These are phyloP conservation scores for Naganishia antarctica DNA, from an alignment of 768 basidiomycete species.

Conservation along the genomic window DNA sequence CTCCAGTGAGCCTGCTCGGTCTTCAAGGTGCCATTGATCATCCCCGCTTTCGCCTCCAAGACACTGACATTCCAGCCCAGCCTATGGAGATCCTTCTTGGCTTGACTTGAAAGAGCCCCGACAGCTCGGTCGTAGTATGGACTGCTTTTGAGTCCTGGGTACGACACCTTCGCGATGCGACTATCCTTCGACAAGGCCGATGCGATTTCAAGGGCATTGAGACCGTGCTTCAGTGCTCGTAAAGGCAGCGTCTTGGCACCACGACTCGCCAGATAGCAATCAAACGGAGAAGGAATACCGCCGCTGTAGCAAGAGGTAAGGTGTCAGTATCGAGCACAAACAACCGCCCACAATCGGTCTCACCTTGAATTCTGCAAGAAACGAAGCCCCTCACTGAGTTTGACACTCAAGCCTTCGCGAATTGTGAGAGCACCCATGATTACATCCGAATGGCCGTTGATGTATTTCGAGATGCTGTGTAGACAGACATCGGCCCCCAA, in stretches of 20 bases:
- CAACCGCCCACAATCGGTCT: neutral
- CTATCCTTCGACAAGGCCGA: constrained; percentile 56
- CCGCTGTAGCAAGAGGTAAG: constrained; percentile 34
- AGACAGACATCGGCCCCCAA: constrained; percentile 72
- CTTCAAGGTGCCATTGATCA: constrained; percentile 31
- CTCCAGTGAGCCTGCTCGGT: constrained; percentile 37
- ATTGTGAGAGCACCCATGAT: constrained; percentile 80
- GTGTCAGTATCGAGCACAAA: neutral
- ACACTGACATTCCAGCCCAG: constrained; percentile 40
- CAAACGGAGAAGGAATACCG: constrained; percentile 61
- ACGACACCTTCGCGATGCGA: constrained; percentile 73
- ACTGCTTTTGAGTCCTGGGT: constrained; percentile 72
- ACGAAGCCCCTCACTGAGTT: constrained; percentile 56
- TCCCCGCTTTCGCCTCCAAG: constrained; percentile 2
- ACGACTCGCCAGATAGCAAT: constrained; percentile 83
- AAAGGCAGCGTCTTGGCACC: constrained; percentile 87
- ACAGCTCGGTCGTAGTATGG: constrained; percentile 65
- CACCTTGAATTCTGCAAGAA: constrained; percentile 76
- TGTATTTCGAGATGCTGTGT: constrained; percentile 69
- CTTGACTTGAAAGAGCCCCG: constrained; percentile 60
- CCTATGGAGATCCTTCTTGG: constrained; percentile 59
- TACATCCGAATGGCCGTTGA: constrained; percentile 91
- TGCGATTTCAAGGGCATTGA: constrained; percentile 74
- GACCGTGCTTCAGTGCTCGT: constrained; percentile 78
- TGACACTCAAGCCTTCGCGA: constrained; percentile 54